Evolutionary conservation across 441 rosid genomes (phyloP), one percentile per base, ranked within the genome.

Genomic region (Jatropha podagrica): DNA sequence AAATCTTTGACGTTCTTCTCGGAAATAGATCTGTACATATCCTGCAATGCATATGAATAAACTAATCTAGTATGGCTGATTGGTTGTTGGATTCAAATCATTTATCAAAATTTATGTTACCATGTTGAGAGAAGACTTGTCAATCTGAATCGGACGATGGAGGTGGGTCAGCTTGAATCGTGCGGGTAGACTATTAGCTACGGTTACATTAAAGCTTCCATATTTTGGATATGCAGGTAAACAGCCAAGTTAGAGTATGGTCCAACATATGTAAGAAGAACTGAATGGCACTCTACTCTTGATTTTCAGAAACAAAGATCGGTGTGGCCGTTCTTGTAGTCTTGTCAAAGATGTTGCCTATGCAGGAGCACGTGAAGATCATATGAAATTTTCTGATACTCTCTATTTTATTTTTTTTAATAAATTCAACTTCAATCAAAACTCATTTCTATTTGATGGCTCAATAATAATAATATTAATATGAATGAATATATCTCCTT

Each of bases 361-460:
- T 42, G 40, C 27, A 74, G 52, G 20, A 55, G 38, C 78, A 68
- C 78, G 73, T 68, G 78, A 75, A 58, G 44, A 60, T 75, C 17
- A 42, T 69, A 61, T 56, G 46, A 59, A 68, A 18, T 67, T 63
- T 15, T 18, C 44, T 60, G 23, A 23, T 46, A 37, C 46, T 7
- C 2, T 46, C 2, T 14, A 18, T 49, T n/a, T 63, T 0, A 1
- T n/a, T n/a, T 38, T 12, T 18, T 23, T 15, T 17, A 18, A 8
- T 1, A 14, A 51, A 51, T 7, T 56, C n/a, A 20, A 56, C 13
- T 46, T 49, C 2, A 38, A 60, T 49, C 2, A 38, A 60, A 27
- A 27, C 65, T 61, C 65, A 12, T 8, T 32, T 61, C 18, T 27
- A 2, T 37, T 26, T 51, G 46, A 61, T 46, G 27, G 49, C 4